A percentile compares a stretch with the other conserved stretches of the same genome.
Conservation (phyloP, 2,329 filamentous ascomycete genomes). For the Keithomyces neogunnii region DNA sequence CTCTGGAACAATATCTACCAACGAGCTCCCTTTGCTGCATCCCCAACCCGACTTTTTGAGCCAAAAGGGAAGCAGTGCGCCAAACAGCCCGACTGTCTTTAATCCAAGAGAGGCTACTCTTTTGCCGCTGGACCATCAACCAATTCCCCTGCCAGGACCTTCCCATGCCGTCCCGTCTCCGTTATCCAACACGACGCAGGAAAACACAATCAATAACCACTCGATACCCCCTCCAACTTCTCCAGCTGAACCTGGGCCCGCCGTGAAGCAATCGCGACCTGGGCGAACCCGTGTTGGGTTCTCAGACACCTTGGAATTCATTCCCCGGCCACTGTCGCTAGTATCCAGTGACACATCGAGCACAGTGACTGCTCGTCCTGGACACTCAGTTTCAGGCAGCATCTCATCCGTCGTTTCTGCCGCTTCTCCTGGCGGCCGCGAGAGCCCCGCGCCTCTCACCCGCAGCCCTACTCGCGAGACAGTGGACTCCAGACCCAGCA, state of each 20-base stretch:
- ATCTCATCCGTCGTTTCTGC: conserved; percentile 69
- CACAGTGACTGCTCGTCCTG: conserved; percentile 59
- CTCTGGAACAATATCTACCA: conserved; percentile 76
- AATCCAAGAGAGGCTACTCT: conserved; percentile 15
- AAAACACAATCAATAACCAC: conserved; percentile 2
- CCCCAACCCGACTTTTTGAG: conserved; percentile 44
- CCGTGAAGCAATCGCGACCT: conserved; percentile 20
- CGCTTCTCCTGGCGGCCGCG: conserved; percentile 33
- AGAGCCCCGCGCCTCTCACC: conserved; percentile 27
- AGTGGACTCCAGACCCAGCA: conserved; percentile 54
- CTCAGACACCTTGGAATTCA: conserved; percentile 75
- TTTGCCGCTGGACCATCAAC: conserved; percentile 14
- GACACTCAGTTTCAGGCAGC: conserved; percentile 70
- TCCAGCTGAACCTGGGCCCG: conserved; percentile 6
- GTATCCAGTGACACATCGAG: conserved; percentile 80
- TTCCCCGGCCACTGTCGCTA: conserved; percentile 72
- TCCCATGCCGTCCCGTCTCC: background rate
- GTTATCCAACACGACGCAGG: background rate
- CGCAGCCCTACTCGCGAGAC: conserved; percentile 32
- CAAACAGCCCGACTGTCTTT: conserved; percentile 48
- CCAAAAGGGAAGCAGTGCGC: conserved; percentile 53
- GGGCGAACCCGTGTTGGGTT: conserved; percentile 67
- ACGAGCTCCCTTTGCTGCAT: conserved; percentile 68
- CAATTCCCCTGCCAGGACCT: conserved; percentile 7
- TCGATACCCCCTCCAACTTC: conserved; percentile 6